Evolutionary conservation across 225 moss, liverwort and hornwort species (phyloP).

Genomic region (Climacium dendroides): DNA sequence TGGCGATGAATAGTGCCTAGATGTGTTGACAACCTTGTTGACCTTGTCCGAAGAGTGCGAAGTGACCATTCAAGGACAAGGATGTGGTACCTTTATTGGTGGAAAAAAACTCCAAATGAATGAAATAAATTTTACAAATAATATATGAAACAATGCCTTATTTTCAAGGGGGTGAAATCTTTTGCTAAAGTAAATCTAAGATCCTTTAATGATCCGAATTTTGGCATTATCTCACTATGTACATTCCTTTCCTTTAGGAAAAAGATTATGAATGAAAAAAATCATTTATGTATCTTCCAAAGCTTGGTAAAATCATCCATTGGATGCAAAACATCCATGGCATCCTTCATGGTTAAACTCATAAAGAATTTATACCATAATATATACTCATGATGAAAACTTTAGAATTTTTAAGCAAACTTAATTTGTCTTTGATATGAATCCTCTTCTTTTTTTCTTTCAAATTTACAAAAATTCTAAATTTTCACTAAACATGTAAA

Average conservation of each 20-base stretch:
- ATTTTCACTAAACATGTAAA: background rate
- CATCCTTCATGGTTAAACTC: background rate
- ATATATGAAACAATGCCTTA: background rate
- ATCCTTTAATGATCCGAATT: background rate
- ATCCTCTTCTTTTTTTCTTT: too few relatives aligned
- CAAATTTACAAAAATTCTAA: too few relatives aligned
- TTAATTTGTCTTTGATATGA: too few relatives aligned
- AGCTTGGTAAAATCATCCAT: background rate
- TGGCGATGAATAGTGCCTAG: background rate
- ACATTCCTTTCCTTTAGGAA: background rate
- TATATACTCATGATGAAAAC: background rate
- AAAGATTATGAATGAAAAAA: background rate
- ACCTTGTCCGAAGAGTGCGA: background rate
- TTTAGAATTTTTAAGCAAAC: too few relatives aligned
- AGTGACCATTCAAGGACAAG: accelerated
- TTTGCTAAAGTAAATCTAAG: background rate
- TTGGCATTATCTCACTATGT: background rate
- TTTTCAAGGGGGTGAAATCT: too few relatives aligned
- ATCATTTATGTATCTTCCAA: background rate
- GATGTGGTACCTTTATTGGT: background rate
- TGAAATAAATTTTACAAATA: background rate
- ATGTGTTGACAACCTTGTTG: background rate
- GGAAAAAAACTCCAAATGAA: background rate
- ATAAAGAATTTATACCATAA: background rate
- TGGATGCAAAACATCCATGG: background rate